phyloP scores from a whole-genome alignment of 352 stramenopile species.

The Paralagenidium karlingii region DNA sequence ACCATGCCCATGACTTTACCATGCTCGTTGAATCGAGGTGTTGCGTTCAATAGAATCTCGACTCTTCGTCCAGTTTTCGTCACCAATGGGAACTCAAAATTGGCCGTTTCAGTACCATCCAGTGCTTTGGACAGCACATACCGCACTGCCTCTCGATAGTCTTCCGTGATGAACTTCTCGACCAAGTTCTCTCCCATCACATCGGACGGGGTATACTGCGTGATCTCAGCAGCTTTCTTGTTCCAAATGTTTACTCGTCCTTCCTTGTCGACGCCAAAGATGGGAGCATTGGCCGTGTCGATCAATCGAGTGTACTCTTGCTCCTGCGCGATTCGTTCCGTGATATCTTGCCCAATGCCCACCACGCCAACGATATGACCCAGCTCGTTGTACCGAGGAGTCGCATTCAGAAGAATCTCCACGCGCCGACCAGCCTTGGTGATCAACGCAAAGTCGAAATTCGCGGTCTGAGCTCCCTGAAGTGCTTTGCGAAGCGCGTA shows the following conservation, averaged over 20 bases:
- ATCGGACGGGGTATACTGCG: slow-evolving; percentile 43
- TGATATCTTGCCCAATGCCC: slow-evolving; percentile 53
- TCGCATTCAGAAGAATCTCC: slow-evolving; percentile 56
- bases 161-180: slow-evolving; percentile 77
- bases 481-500: slow-evolving; percentile 17
- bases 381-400: slow-evolving; percentile 24
- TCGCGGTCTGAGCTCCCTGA: slow-evolving; percentile 21
- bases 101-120: slow-evolving; percentile 57
- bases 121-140: slow-evolving; percentile 54
- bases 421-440: slow-evolving; percentile 54
- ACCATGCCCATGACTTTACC: slow-evolving; percentile 73
- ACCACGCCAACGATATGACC: slow-evolving; percentile 60
- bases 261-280: slow-evolving; percentile 67
- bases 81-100: slow-evolving; percentile 78
- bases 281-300: slow-evolving; percentile 44
- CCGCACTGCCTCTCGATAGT: slow-evolving; percentile 47
- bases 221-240: slow-evolving; percentile 56
- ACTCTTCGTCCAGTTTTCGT: slow-evolving; percentile 59
- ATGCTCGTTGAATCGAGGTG: slow-evolving; percentile 55
- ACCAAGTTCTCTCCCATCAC: slow-evolving; percentile 53
- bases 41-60: slow-evolving; percentile 73
- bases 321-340: slow-evolving; percentile 20
- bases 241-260: slow-evolving; percentile 65
- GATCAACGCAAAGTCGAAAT: slow-evolving; percentile 67
- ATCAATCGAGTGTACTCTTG: slow-evolving; percentile 38